phyloP scores from a whole-genome alignment of 176 grass and related monocot genomes.

The Oryza glaberrima region DNA sequence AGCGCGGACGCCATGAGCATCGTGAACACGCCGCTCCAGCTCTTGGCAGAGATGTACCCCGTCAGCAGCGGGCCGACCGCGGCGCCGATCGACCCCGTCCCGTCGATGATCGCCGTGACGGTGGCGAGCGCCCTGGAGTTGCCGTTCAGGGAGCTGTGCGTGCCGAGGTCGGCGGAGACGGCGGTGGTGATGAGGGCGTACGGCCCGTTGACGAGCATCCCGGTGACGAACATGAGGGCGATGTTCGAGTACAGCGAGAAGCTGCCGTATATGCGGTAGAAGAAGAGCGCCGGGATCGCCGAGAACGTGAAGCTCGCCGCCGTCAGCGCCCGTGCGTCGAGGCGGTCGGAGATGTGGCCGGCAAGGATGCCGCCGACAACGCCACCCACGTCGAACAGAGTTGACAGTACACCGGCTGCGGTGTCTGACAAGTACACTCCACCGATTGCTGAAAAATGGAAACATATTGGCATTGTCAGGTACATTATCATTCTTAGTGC shows the following conservation, averaged over 20 bases:
- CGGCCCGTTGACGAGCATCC: slow-evolving; percentile 80
- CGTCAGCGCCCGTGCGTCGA: slow-evolving; percentile 70
- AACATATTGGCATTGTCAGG: slow-evolving; percentile 15
- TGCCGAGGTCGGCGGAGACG: slow-evolving; percentile 78
- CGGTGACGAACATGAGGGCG: slow-evolving; percentile 63
- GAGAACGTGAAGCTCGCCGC: slow-evolving; percentile 77
- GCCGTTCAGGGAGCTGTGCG: slow-evolving; percentile 80
- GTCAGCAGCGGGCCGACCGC: slow-evolving; percentile 80
- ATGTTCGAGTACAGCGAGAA: slow-evolving; percentile 66
- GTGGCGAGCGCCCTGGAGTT: slow-evolving; percentile 81
- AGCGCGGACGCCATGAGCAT: slow-evolving; percentile 81
- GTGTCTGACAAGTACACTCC: slow-evolving; percentile 68
- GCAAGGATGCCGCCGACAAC: slow-evolving; percentile 76
- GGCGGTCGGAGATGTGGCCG: slow-evolving; percentile 80
- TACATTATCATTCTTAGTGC: background rate
- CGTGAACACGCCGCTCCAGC: slow-evolving; percentile 83
- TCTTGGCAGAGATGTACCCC: slow-evolving; percentile 76
- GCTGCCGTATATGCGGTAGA: slow-evolving; percentile 74
- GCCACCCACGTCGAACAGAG: slow-evolving; percentile 81
- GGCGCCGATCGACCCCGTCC: slow-evolving; percentile 77
- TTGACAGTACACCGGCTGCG: slow-evolving; percentile 59
- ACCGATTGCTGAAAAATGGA: slow-evolving; percentile 60
- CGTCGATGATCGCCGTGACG: slow-evolving; percentile 90
- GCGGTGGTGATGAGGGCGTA: slow-evolving; percentile 87
- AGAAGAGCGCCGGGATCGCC: slow-evolving; percentile 79